These are phyloP conservation scores for Linnemannia elongata DNA, from an alignment of 192 early-diverging fungal species.

Conservation along the genomic window DNA sequence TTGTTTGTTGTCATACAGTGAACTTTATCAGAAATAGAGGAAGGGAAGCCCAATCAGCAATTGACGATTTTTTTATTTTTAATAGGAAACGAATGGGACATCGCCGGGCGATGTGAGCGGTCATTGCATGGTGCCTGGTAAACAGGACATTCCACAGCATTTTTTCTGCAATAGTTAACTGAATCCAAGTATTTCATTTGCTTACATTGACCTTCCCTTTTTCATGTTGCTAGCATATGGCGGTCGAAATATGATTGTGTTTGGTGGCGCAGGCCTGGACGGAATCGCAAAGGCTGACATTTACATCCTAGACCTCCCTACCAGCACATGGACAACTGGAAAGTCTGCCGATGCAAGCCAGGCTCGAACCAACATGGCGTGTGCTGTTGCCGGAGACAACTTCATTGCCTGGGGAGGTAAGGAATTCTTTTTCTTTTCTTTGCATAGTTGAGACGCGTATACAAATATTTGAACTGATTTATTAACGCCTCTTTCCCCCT, in stretches of 20 bases:
- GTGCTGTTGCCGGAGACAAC: background rate
- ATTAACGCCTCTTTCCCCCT: no score
- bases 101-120: background rate
- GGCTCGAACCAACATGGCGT: background rate
- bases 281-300: background rate
- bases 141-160: background rate
- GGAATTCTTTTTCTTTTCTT: background rate
- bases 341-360: background rate
- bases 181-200: background rate
- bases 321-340: background rate
- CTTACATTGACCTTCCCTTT: background rate
- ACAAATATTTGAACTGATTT: no score
- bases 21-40: no score
- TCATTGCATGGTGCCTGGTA: slow-evolving; percentile 6
- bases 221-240: background rate
- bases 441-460: background rate
- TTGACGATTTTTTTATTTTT: background rate
- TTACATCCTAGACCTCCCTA: background rate
- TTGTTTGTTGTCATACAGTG: background rate
- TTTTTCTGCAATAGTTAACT: no score
- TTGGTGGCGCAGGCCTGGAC: background rate
- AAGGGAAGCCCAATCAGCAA: no score
- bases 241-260: background rate
- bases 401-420: slow-evolving; percentile 3
- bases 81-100: background rate